Conservation (phyloP, 306 rosid species). For the Corylus avellana region DNA sequence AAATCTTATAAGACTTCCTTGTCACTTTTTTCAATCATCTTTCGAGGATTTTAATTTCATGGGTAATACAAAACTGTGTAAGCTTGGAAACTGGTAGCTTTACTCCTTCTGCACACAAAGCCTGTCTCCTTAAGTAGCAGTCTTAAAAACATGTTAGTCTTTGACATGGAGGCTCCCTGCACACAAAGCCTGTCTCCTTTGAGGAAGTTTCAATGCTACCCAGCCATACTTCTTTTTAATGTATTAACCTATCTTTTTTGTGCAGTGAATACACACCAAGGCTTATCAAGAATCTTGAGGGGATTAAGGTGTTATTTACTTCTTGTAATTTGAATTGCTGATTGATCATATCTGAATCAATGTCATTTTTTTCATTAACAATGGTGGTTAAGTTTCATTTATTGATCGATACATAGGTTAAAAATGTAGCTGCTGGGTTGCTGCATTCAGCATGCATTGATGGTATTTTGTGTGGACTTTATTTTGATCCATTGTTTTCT, state of each 20-base stretch:
- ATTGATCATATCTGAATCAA: slow-evolving; percentile 11
- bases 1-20: neutral
- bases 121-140: neutral
- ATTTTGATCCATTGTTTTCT: neutral
- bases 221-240: slow-evolving; percentile 14
- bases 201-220: neutral
- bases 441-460: slow-evolving; percentile 83
- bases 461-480: slow-evolving; percentile 49
- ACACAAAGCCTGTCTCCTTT: slow-evolving; percentile 6
- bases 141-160: neutral
- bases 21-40: neutral
- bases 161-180: too few species aligned
- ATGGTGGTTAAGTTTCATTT: slow-evolving; percentile 18
- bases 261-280: slow-evolving; percentile 90
- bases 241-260: slow-evolving; percentile 15
- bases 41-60: neutral
- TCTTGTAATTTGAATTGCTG: slow-evolving; percentile 28
- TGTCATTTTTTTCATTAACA: neutral
- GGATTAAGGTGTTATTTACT: slow-evolving; percentile 62
- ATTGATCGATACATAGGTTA: slow-evolving; percentile 52
- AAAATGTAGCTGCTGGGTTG: slow-evolving; percentile 78
- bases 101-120: neutral
- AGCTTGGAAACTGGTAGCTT: neutral
- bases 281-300: slow-evolving; percentile 90
- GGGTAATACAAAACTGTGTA: neutral